Evolutionary conservation across 108 stramenopile species (phyloP), one percentile per base, ranked within the genome.

Genomic region (Stephanodiscus minutulus): DNA sequence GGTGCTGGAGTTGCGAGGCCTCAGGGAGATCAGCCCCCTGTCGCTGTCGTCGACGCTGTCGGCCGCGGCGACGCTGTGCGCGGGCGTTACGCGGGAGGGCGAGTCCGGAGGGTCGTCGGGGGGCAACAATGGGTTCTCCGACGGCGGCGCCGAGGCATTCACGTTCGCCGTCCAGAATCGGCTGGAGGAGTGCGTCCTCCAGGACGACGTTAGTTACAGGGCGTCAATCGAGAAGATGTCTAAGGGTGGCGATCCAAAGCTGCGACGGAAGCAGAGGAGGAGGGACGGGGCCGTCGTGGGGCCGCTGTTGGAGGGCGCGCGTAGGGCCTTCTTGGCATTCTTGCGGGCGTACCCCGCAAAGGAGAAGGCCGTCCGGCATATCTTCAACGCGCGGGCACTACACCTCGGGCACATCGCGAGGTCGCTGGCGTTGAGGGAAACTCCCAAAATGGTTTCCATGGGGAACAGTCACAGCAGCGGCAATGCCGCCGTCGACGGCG

Each of bases 321-420:
- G 90, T 24, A 72, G 72, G 56, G 91, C 94, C 12, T 95, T 86
- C 61, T 64, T 86, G 43, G 88, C 91, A 7, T 89, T 87, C 64
- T 61, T 95, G 6, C 63, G 94, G 54, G 90, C 91, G 12, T 95
- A 95, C 68, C 84, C 91, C 33, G 91, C 94, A n/a, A 91, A 90
- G 64, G 94, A 95, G 68, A 85, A 92, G 72, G 74, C 85, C 24
- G 87, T 95, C 7, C 79, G 86, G 25, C 90, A 92, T 49, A 91
- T 95, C 48, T 95, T 95, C 66, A 87, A 87, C 57, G 79, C 91
- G 8, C 61, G 91, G 56, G 89, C 90, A 6, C 68, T 95, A 49
- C 94, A 95, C 82, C 62, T 93, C 43, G 94, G 94, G 13, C 94
- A 95, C 68, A 82, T 95, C 36, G 94, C 94, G 9, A 74, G 89